Conservation (phyloP, 2,329 filamentous ascomycete genomes). For the Apiospora saccharicola region DNA sequence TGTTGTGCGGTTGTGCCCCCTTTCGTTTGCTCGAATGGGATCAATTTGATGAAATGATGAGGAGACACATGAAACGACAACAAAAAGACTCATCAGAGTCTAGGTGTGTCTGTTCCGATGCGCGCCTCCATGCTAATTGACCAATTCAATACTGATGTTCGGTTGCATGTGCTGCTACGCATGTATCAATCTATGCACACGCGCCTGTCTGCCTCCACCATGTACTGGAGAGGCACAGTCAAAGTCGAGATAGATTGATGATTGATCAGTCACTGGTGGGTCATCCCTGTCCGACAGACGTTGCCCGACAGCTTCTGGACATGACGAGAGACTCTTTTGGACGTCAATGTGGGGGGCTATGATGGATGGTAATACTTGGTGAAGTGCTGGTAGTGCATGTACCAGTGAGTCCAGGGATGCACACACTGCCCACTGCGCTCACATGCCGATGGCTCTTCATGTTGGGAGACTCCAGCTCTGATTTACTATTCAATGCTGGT, state of each 20-base stretch:
- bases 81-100: neutral
- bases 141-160: neutral
- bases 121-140: neutral
- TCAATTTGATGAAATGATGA: neutral
- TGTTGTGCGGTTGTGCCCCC: neutral
- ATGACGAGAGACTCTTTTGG: neutral
- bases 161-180: neutral
- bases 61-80: slow-evolving; percentile 9
- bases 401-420: neutral
- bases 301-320: slow-evolving; percentile 2
- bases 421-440: neutral
- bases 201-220: neutral
- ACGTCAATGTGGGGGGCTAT: neutral
- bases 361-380: neutral
- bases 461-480: slow-evolving; percentile 1
- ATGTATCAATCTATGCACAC: neutral
- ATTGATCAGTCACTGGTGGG: neutral
- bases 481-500: neutral
- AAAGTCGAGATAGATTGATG: neutral
- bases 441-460: slow-evolving; percentile 10
- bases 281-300: slow-evolving; percentile 9
- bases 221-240: neutral
- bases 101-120: neutral
- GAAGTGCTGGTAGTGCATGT: neutral
- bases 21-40: neutral